phyloP scores from a whole-genome alignment of 2,329 filamentous ascomycete species.

The Coniella lustricola region DNA sequence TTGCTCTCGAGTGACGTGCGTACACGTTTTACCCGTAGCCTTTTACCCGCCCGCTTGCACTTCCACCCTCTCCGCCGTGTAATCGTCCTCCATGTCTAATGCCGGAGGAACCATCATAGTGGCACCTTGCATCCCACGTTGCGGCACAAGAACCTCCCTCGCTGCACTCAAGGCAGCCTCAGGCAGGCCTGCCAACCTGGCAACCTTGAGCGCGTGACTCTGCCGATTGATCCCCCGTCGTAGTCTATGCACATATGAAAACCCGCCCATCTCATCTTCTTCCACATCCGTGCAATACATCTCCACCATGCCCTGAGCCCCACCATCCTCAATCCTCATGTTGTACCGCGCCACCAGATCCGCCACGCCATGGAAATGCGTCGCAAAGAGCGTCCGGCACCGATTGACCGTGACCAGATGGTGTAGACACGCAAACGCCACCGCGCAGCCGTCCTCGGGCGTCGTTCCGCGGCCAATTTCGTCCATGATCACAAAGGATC shows the following conservation, averaged over 20 bases:
- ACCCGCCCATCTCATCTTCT: slow-evolving; percentile 63
- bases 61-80: background rate
- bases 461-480: slow-evolving; percentile 94
- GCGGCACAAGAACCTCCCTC: slow-evolving; percentile 41
- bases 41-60: background rate
- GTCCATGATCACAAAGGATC: slow-evolving; percentile 96
- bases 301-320: slow-evolving; percentile 43
- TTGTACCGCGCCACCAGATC: slow-evolving; percentile 60
- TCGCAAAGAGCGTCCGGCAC: slow-evolving; percentile 83
- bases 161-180: slow-evolving; percentile 65
- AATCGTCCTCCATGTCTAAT: background rate
- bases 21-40: background rate
- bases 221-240: slow-evolving; percentile 74
- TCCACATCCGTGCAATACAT: slow-evolving; percentile 86
- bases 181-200: slow-evolving; percentile 75
- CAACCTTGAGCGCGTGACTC: slow-evolving; percentile 94
- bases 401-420: slow-evolving; percentile 73
- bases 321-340: slow-evolving; percentile 29
- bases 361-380: slow-evolving; percentile 82
- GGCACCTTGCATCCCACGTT: slow-evolving; percentile 2
- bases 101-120: background rate
- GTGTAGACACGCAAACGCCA: slow-evolving; percentile 81
- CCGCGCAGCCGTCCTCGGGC: slow-evolving; percentile 81
- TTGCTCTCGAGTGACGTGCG: too few relatives aligned
- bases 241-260: slow-evolving; percentile 81